A percentile compares a stretch with the other conserved stretches of the same genome.
These are phyloP conservation scores for Isatis tinctoria DNA, from an alignment of 345 rosid genomes.

Conservation along the genomic window DNA sequence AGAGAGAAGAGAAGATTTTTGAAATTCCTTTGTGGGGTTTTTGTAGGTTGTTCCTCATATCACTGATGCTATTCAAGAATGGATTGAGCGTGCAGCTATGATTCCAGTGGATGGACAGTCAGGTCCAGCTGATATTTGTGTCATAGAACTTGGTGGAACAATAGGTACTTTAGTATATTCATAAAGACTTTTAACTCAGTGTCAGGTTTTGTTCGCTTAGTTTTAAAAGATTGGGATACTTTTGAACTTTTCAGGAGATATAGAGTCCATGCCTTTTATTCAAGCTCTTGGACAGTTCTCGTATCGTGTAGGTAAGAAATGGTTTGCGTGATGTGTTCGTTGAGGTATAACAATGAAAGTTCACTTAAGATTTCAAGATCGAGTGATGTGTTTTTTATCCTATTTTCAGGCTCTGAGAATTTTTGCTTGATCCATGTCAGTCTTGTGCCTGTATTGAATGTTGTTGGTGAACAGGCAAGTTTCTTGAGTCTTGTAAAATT, in stretches of 20 bases:
- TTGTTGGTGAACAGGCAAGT: conserved; percentile 96
- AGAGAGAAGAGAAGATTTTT: not conserved
- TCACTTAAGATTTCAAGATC: not conserved
- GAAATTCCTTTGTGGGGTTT: not conserved
- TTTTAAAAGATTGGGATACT: not conserved
- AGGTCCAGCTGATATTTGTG: conserved; percentile 93
- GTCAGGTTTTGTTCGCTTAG: not conserved
- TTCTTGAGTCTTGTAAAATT: not conserved
- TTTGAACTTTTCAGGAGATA: conserved; percentile 66
- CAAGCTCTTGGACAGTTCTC: conserved; percentile 98
- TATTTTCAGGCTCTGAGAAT: conserved; percentile 64
- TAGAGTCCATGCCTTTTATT: conserved; percentile 96
- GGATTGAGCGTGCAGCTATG: conserved; percentile 87
- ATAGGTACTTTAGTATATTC: conserved; percentile 46
- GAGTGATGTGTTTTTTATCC: not conserved
- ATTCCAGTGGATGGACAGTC: conserved; percentile 86
- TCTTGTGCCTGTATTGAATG: conserved; percentile 92
- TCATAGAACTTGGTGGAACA: conserved; percentile 97
- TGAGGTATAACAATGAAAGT: not conserved
- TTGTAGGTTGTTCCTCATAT: conserved; percentile 93
- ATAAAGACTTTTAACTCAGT: not conserved
- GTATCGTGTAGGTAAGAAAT: conserved; percentile 71
- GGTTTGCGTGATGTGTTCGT: conserved; percentile 10
- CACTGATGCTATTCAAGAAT: conserved; percentile 92
- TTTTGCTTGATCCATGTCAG: conserved; percentile 98